Evolutionary conservation across 1,284 basidiomycete species (phyloP), one percentile per base, ranked within the genome.

Genomic region (Rhizoctonia solani): DNA sequence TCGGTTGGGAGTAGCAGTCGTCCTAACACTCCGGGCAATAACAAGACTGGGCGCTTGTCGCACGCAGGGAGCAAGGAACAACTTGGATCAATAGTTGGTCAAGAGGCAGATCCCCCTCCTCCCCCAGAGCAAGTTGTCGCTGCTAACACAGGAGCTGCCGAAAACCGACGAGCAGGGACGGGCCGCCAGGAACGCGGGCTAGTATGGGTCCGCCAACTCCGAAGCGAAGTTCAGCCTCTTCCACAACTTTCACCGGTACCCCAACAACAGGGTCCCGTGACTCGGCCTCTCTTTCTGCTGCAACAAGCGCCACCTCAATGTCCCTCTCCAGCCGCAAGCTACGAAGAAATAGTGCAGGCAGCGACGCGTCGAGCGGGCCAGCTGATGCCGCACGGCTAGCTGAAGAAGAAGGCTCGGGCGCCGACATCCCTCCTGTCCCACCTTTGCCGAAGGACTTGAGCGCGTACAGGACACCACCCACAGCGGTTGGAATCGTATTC

Each of bases 371-470:
- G 1, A 90, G 85, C 71, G 80, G 85, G 14, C 85, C 88, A 70
- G 88, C 87, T 69, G 85, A 83, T 44, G 79, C 81, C 42, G 50
- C 34, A 11, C 41, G 50, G 3, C 42, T 66, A 23, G 80, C 81
- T 55, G 79, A 86, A 68, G 88, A 86, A 70, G 88, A 89, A 73
- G 87, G 89, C 54, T 85, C 82, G 50, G 83, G 85, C 49, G 82
- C 81, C 30, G 71, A 67, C 16, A 94, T 98, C 4, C 96, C 97
- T 0, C 96, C 96, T 23, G 97, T 99, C 1, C 96, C 96, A 34
- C 96, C 97, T 47, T 79, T 99, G 21, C 96, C 96, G 39, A 98
- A 97, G 78, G 92, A 94, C 72, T 78, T 93, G 71, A 89, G 90
- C 39, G 84, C 79, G 19, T 95, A 88, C 78, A 86, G 87, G 70